These are phyloP conservation scores for Karstenula rhodostoma DNA, from an alignment of 2,329 filamentous ascomycete species.

Conservation along the genomic window DNA sequence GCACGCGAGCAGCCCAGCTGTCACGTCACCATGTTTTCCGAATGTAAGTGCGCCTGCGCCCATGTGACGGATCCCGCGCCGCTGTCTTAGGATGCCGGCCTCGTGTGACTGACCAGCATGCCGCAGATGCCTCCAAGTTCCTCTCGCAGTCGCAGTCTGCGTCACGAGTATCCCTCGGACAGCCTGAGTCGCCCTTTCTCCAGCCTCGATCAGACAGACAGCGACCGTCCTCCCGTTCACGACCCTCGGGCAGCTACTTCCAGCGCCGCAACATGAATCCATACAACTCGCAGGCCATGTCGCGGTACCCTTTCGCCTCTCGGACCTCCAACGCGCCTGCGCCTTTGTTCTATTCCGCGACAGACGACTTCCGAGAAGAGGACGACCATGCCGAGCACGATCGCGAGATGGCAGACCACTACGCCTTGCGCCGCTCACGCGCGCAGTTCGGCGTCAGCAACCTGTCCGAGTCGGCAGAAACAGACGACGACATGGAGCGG, in stretches of 20 bases:
- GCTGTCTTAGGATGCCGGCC: constrained; percentile 37
- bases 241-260: constrained; percentile 59
- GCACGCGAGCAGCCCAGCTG: constrained; percentile 26
- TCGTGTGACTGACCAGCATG: constrained; percentile 55
- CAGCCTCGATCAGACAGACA: constrained; percentile 58
- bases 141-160: constrained; percentile 98
- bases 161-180: constrained; percentile 81
- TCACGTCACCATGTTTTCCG: constrained; percentile 75
- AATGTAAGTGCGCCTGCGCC: constrained; percentile 71
- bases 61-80: constrained; percentile 42
- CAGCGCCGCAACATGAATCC: constrained; percentile 70
- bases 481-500: constrained; percentile 71
- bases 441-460: constrained; percentile 86
- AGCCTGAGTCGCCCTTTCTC: constrained; percentile 56
- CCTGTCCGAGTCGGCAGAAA: constrained; percentile 84
- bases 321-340: constrained; percentile 80
- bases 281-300: constrained; percentile 74
- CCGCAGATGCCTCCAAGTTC: constrained; percentile 90
- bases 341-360: constrained; percentile 91
- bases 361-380: constrained; percentile 90
- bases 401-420: constrained; percentile 91
- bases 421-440: constrained; percentile 87
- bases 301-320: constrained; percentile 80
- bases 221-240: constrained; percentile 56
- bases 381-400: constrained; percentile 93